Evolutionary conservation across 352 stramenopile genomes (phyloP).

Genomic region (Pythium utonaiense): DNA sequence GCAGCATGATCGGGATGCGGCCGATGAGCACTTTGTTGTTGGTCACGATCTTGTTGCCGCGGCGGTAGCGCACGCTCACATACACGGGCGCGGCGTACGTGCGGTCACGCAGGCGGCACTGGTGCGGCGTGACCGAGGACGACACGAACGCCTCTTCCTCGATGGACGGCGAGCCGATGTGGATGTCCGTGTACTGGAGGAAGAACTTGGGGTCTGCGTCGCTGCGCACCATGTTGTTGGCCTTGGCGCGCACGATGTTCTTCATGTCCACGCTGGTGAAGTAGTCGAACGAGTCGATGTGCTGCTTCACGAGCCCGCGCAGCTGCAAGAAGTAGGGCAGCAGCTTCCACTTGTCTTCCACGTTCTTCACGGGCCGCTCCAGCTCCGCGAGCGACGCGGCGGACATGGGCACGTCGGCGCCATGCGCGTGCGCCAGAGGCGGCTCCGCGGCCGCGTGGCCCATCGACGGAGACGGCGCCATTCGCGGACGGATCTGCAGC

Average conservation of each 20-base stretch:
- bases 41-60: slow-evolving; percentile 97
- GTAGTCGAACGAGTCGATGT: slow-evolving; percentile 99
- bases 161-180: slow-evolving; percentile 94
- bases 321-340: slow-evolving; percentile 97
- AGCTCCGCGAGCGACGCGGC: slow-evolving; percentile 50
- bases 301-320: slow-evolving; percentile 93
- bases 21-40: slow-evolving; percentile 97
- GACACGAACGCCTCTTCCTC: slow-evolving; percentile 96
- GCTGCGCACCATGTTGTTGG: slow-evolving; percentile 88
- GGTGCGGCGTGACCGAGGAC: slow-evolving; percentile 93
- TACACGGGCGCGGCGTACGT: slow-evolving; percentile 99
- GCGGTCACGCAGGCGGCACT: slow-evolving; percentile 98
- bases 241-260: slow-evolving; percentile 96
- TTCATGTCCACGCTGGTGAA: slow-evolving; percentile 99
- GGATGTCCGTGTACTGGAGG: slow-evolving; percentile 98
- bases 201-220: slow-evolving; percentile 99
- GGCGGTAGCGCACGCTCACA: slow-evolving; percentile 98
- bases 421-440: too few relatives aligned
- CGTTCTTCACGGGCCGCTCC: slow-evolving; percentile 64
- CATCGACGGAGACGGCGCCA: slow-evolving; percentile 32
- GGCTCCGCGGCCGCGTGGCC: background rate
- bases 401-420: slow-evolving; percentile 12
- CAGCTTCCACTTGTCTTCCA: slow-evolving; percentile 98
- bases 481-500: slow-evolving; percentile 1
- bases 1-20: slow-evolving; percentile 98